Evolutionary conservation across 306 rosid species (phyloP), one percentile per base, ranked within the genome.

Genomic region (Citrullus colocynthis): DNA sequence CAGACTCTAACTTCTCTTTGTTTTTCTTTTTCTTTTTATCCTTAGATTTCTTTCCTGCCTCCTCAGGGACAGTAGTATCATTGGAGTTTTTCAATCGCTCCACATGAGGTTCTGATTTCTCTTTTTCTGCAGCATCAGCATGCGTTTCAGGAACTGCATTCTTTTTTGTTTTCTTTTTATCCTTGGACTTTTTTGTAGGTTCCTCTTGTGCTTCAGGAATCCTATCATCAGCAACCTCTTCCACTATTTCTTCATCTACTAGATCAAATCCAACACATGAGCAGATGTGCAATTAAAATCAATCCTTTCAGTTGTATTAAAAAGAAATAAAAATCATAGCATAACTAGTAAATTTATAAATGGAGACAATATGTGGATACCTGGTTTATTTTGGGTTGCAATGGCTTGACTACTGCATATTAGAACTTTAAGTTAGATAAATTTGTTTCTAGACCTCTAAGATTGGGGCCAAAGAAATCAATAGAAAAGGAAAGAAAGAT

Each of bases 21-120:
- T 80, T 77, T 75, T 84, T 91, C 87, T 81, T 88, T 83, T 86
- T 88, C 76, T 60, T 86, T 85, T 88, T 91, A 79, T 77, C 89
- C 85, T 85, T 91, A 8, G 87, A 71, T 81, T 9, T 86, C 87
- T 90, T 88, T 77, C 76, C 73, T 14, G 55, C 73, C 82, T 87
- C 88, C 72, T 74, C 84, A 20, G 62, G 78, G 54, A 79, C 77
- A 80, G 34, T 74, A 77, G 78, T 80, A 21, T 78, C 86, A 80
- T 83, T 80, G 58, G 56, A 48, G 75, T 83, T 84, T 28, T 78
- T 81, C 78, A 80, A 83, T 57, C 77, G 54, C 37, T 30, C 84
- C 57, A 8, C 24, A 61, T 85, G 76, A 8, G 81, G 73, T 52
- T 80, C 85, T 48, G 81, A 11, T 70, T 83, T 83, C 63, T 57